These are phyloP conservation scores for Trametes versicolor DNA, from an alignment of 1,284 basidiomycete species.

Conservation along the genomic window DNA sequence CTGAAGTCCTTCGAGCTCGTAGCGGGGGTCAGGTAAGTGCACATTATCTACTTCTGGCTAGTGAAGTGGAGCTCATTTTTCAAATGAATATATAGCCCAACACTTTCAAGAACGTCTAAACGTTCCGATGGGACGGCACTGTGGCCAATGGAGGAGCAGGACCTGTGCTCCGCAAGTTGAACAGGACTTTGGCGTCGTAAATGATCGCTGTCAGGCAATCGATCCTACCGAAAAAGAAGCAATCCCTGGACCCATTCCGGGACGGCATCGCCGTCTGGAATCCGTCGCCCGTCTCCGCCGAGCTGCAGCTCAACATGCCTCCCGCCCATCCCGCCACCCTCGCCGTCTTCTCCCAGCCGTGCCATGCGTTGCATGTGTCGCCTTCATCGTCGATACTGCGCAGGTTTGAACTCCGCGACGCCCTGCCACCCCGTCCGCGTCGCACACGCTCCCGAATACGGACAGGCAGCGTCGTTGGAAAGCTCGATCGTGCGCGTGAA, in stretches of 20 bases:
- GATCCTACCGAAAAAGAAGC: slow-evolving; percentile 12
- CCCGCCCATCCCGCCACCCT: background rate
- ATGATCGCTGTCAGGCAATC: slow-evolving; percentile 17
- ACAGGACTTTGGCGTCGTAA: background rate
- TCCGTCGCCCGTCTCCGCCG: background rate
- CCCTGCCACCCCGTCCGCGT: background rate
- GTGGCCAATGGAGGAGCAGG: background rate
- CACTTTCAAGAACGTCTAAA: too few species aligned
- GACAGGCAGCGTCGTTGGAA: slow-evolving; percentile 9
- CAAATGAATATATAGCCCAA: too few species aligned
- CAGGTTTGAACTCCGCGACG: background rate
- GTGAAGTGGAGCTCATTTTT: too few species aligned
- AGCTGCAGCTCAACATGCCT: background rate
- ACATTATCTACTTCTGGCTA: too few species aligned
- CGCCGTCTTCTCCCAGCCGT: background rate
- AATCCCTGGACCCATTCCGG: slow-evolving; percentile 1
- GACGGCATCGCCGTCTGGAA: slow-evolving; percentile 1
- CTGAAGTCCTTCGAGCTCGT: too few species aligned
- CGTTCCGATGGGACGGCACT: too few species aligned
- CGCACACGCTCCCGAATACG: slow-evolving; percentile 25
- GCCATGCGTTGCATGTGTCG: background rate
- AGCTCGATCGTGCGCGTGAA: slow-evolving; percentile 6
- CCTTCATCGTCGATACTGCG: background rate
- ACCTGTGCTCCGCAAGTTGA: slow-evolving; percentile 4
- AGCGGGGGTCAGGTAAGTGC: too few species aligned